These are phyloP conservation scores for Ophiostoma piceae DNA, from an alignment of 2,329 filamentous ascomycete species.

Conservation along the genomic window DNA sequence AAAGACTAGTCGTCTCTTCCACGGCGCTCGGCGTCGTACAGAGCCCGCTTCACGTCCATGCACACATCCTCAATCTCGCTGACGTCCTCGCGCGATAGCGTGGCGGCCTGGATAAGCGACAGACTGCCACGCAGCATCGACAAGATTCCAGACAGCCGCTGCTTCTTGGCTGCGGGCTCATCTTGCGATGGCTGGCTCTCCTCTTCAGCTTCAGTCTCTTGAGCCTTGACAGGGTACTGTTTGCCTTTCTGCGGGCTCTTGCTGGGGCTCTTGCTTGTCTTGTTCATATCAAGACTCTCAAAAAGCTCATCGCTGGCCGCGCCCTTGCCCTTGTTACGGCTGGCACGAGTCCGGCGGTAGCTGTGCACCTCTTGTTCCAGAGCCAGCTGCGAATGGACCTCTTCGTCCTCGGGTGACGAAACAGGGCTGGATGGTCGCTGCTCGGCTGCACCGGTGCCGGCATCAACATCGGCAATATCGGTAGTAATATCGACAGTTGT, in stretches of 20 bases:
- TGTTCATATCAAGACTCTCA: not conserved
- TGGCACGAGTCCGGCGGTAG: conserved; percentile 21
- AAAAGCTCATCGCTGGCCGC: conserved; percentile 15
- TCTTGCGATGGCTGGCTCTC: not conserved
- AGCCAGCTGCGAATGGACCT: conserved; percentile 33
- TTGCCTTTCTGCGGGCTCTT: not conserved
- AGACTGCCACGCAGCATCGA: conserved; percentile 52
- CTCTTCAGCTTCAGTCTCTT: not conserved
- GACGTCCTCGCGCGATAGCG: conserved; percentile 60
- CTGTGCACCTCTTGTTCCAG: conserved; percentile 27
- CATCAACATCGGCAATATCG: not conserved
- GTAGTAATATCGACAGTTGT: not conserved
- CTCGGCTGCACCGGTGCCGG: not conserved
- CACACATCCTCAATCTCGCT: conserved; percentile 70
- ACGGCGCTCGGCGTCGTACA: conserved; percentile 64
- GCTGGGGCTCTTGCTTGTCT: not conserved
- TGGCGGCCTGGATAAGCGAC: conserved; percentile 52
- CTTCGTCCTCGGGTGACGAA: conserved; percentile 27
- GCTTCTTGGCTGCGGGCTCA: conserved; percentile 29
- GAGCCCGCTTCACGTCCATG: conserved; percentile 69
- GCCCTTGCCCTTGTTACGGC: conserved; percentile 18
- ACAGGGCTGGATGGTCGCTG: not conserved
- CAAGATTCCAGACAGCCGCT: conserved; percentile 47
- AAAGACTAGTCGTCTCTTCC: conserved; percentile 36
- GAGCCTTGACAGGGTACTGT: not conserved